Evolutionary conservation across 2,329 filamentous ascomycete genomes (phyloP).

Genomic region (Sclerotinia subarctica): DNA sequence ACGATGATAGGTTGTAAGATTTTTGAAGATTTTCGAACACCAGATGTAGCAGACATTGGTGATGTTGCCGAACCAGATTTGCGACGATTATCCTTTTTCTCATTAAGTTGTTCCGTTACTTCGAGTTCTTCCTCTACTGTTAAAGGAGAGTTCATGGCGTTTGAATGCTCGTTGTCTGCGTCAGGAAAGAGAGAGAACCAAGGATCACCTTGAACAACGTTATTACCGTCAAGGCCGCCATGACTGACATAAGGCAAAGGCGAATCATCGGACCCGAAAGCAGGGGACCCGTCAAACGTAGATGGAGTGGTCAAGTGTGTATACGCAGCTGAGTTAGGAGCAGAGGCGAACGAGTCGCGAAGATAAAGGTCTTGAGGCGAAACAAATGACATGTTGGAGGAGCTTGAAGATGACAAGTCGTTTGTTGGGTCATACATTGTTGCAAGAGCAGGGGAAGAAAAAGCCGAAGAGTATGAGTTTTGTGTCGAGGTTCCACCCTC

Average conservation of each 20-base stretch:
- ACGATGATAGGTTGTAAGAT: slow-evolving; percentile 75
- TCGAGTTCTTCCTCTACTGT: slow-evolving; percentile 49
- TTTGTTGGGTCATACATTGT: slow-evolving; percentile 51
- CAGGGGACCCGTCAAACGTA: slow-evolving; percentile 73
- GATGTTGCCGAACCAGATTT: slow-evolving; percentile 43
- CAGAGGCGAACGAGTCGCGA: slow-evolving; percentile 66
- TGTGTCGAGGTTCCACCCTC: slow-evolving; percentile 41
- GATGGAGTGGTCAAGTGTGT: slow-evolving; percentile 84
- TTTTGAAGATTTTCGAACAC: slow-evolving; percentile 74
- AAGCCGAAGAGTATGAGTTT: slow-evolving; percentile 33
- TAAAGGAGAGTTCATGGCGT: slow-evolving; percentile 28
- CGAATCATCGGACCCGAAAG: slow-evolving; percentile 68
- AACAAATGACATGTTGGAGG: slow-evolving; percentile 64
- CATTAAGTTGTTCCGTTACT: slow-evolving; percentile 43
- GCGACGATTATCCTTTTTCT: slow-evolving; percentile 42
- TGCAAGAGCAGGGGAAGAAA: slow-evolving; percentile 39
- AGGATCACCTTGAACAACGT: slow-evolving; percentile 42
- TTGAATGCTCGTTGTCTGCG: slow-evolving; percentile 34
- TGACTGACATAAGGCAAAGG: slow-evolving; percentile 72
- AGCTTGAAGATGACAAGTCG: slow-evolving; percentile 42
- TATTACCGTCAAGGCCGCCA: slow-evolving; percentile 40
- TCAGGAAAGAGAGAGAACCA: slow-evolving; percentile 76
- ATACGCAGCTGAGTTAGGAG: slow-evolving; percentile 77
- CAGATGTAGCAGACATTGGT: slow-evolving; percentile 59
- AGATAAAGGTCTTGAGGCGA: slow-evolving; percentile 80